Percentiles rank a stretch among this genome's conserved stretches.
Conservation (phyloP, 2,329 filamentous ascomycete species). For the Aspergillus sp. region DNA sequence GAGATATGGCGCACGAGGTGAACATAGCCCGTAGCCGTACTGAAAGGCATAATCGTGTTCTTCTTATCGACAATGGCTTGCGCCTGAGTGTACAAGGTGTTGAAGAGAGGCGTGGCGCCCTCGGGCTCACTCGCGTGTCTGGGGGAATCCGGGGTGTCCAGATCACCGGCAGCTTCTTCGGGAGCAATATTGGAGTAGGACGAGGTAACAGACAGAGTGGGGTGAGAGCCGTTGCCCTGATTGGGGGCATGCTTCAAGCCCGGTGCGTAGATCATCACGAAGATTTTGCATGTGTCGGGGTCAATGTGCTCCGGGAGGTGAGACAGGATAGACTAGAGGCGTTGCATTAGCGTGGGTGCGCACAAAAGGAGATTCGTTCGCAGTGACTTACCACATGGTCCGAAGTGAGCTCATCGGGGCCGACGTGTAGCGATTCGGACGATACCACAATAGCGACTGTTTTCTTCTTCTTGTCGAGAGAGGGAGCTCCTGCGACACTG, state of each 20-base stretch:
- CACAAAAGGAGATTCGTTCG: neutral
- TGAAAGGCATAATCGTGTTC: conserved; percentile 85
- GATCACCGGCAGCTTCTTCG: conserved; percentile 60
- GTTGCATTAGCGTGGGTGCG: conserved; percentile 8
- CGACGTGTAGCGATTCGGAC: conserved; percentile 63
- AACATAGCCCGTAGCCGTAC: conserved; percentile 74
- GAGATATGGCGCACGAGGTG: conserved; percentile 83
- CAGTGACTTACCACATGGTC: conserved; percentile 74
- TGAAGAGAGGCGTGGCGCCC: conserved; percentile 64
- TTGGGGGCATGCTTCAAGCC: conserved; percentile 62
- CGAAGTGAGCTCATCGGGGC: conserved; percentile 57
- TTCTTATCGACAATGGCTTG: conserved; percentile 77
- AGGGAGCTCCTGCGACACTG: conserved; percentile 31
- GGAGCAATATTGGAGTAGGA: conserved; percentile 85
- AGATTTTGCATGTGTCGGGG: conserved; percentile 70
- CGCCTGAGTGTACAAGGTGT: conserved; percentile 77
- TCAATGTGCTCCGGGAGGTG: conserved; percentile 79
- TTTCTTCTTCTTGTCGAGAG: conserved; percentile 56
- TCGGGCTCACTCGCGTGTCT: conserved; percentile 38
- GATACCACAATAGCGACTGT: conserved; percentile 87
- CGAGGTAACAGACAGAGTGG: conserved; percentile 66
- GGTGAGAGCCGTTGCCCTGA: conserved; percentile 46
- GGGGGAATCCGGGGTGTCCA: conserved; percentile 36
- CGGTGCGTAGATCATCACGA: conserved; percentile 86
- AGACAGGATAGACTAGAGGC: conserved; percentile 72